Conservation (phyloP, 495 filamentous ascomycete genomes). For the Rusavskia elegans region DNA sequence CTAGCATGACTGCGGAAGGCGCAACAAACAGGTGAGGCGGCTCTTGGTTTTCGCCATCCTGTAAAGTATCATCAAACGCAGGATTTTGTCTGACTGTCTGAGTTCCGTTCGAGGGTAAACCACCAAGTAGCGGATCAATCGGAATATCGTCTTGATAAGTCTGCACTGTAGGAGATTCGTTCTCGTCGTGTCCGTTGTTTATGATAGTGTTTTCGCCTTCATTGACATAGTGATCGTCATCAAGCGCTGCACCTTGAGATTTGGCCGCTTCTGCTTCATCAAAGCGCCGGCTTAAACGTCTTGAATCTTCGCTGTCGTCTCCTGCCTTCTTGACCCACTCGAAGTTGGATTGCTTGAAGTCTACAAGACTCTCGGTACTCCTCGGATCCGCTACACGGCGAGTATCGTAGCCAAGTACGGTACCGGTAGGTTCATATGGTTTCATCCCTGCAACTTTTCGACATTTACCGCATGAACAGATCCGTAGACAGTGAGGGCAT, state of each 20-base stretch:
- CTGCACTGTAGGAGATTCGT: conserved; percentile 10
- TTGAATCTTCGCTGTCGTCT: conserved; percentile 25
- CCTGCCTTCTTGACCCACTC: conserved; percentile 51
- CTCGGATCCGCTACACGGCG: conserved; percentile 73
- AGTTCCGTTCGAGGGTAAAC: neutral
- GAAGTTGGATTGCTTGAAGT: conserved; percentile 71
- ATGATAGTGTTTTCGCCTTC: conserved; percentile 10
- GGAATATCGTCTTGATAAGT: conserved; percentile 21
- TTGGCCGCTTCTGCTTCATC: conserved; percentile 35
- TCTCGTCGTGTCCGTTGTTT: conserved; percentile 9
- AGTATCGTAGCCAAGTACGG: conserved; percentile 78
- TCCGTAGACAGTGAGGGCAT: conserved; percentile 69
- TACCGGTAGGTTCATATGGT: conserved; percentile 71
- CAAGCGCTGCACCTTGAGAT: conserved; percentile 22
- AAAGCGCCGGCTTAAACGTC: conserved; percentile 29
- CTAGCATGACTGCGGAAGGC: conserved; percentile 19
- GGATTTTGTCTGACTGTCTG: neutral
- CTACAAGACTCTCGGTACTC: conserved; percentile 72
- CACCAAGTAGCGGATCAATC: conserved; percentile 33
- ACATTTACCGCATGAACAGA: conserved; percentile 74
- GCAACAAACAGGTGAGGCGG: conserved; percentile 8
- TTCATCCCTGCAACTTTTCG: conserved; percentile 37
- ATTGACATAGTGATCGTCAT: conserved; percentile 25
- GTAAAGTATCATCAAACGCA: neutral
- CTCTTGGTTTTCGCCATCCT: neutral